Conservation (phyloP, 1,139 yeast genomes). For the Candida smagusa region DNA sequence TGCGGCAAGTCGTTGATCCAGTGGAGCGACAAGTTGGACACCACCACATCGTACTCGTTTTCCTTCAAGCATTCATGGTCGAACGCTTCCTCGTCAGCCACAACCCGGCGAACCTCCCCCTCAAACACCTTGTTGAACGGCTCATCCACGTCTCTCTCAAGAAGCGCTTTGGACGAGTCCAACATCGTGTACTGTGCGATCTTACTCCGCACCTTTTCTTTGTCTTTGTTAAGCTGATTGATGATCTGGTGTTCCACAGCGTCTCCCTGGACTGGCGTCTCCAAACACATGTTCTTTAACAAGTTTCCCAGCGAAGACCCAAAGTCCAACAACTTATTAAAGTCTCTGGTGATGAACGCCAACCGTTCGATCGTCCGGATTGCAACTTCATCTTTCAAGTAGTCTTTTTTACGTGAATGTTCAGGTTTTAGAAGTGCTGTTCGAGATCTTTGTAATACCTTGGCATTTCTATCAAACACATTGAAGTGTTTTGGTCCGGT, state of each 20-base stretch:
- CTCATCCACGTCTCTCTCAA: slow-evolving; percentile 46
- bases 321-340: slow-evolving; percentile 60
- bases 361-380: slow-evolving; percentile 69
- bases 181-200: slow-evolving; percentile 62
- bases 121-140: slow-evolving; percentile 35
- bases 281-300: slow-evolving; percentile 35
- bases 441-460: slow-evolving; percentile 56
- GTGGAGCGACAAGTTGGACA: slow-evolving; percentile 72
- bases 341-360: slow-evolving; percentile 67
- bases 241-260: slow-evolving; percentile 27
- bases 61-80: slow-evolving; percentile 35
- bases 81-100: slow-evolving; percentile 67
- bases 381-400: slow-evolving; percentile 73
- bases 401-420: slow-evolving; percentile 62
- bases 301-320: slow-evolving; percentile 73
- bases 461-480: slow-evolving; percentile 67
- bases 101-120: slow-evolving; percentile 45
- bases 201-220: slow-evolving; percentile 46
- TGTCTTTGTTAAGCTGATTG: slow-evolving; percentile 50
- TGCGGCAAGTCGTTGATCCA: slow-evolving; percentile 85
- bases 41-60: slow-evolving; percentile 63
- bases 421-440: slow-evolving; percentile 44
- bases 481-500: slow-evolving; percentile 33
- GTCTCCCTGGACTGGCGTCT: slow-evolving; percentile 29
- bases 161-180: slow-evolving; percentile 56